Evolutionary conservation across 2,329 filamentous ascomycete genomes (phyloP), one percentile per base, ranked within the genome.

Genomic region (Fusarium goolgardi): DNA sequence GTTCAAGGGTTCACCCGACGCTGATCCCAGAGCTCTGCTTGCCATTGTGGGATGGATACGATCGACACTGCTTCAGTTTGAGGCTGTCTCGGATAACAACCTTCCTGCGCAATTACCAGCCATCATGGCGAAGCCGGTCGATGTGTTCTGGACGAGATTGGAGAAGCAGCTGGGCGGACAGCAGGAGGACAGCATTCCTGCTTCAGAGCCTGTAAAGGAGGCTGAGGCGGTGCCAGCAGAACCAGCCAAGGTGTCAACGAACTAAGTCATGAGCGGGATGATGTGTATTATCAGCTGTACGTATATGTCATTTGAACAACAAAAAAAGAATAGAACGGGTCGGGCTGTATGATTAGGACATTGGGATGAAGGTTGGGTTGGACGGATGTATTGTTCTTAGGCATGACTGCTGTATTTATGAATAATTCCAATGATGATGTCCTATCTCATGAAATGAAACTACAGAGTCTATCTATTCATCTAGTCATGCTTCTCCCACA

Each of bases 1-100:
- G 57, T 97, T 93, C 84, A 94, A 95, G 81, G 93, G 88, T 23
- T 78, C 81, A 47, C 80, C 83, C 29, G 83, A 86, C 62, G 80
- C 82, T 18, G 85, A 88, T 66, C 78, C 83, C 35, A 78, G 85
- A 53, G 72, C 77, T 29, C 77, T 88, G 49, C 83, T 85, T 4
- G 85, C 85, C 51, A 79, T 88, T 46, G 86, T 88, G 23, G 82
- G 81, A 32, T 88, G 85, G 84, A 85, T 88, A 79, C 80, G 86
- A 41, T 78, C 78, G 21, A 78, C 78, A 27, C 70, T 87, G 45
- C 78, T 77, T 61, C 78, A 80, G 59, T 77, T 88, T 47, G 86
- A 87, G 74, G 78, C 78, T 65, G 80, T 82, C 63, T 77, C 81
- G 16, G 85, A 88, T 67, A 78, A 81, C 37, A 73, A 73, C n/a